phyloP scores from a whole-genome alignment of 495 filamentous ascomycete species.

The Penicillium ochrochloron region DNA sequence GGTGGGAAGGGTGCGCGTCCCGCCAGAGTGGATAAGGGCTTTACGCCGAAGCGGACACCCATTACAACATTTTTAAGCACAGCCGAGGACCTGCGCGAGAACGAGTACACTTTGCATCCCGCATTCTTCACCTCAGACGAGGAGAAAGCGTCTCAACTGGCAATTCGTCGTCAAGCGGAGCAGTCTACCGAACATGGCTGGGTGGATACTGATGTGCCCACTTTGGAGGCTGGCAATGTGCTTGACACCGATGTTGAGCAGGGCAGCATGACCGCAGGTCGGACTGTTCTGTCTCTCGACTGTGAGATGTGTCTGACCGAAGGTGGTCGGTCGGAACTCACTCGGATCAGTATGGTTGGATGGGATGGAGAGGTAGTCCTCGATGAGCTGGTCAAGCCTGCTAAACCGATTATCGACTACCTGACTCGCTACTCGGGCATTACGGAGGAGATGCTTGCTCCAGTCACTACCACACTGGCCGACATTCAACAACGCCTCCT shows the following conservation, averaged over 20 bases:
- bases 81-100: slow-evolving; percentile 74
- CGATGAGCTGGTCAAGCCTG: slow-evolving; percentile 90
- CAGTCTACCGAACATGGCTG: slow-evolving; percentile 68
- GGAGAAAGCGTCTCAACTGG: slow-evolving; percentile 47
- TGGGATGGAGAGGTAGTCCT: slow-evolving; percentile 86
- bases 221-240: slow-evolving; percentile 65
- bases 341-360: slow-evolving; percentile 79
- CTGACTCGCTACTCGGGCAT: slow-evolving; percentile 90
- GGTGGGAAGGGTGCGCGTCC: slow-evolving; percentile 57
- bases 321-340: slow-evolving; percentile 74
- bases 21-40: slow-evolving; percentile 61
- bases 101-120: slow-evolving; percentile 82
- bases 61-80: slow-evolving; percentile 77
- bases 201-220: slow-evolving; percentile 76
- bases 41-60: slow-evolving; percentile 70
- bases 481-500: slow-evolving; percentile 84
- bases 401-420: slow-evolving; percentile 83
- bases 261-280: slow-evolving; percentile 82
- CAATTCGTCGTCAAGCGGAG: slow-evolving; percentile 48
- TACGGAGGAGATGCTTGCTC: slow-evolving; percentile 76
- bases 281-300: slow-evolving; percentile 81
- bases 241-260: slow-evolving; percentile 72
- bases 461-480: slow-evolving; percentile 77
- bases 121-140: slow-evolving; percentile 56
- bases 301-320: slow-evolving; percentile 96